Base-by-base conservation (phyloP, 345 rosid species). In the Lenwebbia sp. region DNA sequence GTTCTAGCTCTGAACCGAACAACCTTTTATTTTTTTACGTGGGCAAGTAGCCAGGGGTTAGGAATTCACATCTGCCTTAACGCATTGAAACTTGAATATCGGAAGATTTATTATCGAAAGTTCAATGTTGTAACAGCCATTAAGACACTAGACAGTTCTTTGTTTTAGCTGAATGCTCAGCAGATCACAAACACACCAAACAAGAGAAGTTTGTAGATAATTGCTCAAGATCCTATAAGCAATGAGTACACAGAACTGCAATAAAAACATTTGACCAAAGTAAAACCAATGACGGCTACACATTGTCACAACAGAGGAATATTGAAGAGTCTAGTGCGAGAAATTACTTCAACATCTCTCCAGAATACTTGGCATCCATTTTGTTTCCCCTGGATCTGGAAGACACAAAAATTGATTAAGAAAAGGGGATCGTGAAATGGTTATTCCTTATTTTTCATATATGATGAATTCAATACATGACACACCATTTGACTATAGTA, bases 301-400 rank as follows among this genome's bases (percentile, higher is more conserved):
- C 40, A 40, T 40, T 40, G 40, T 40, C 75, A 57, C 44, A 37
- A 54, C 14, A 26, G 10, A 74, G 49, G n/a, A 53, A 30, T 21
- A 9, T 5, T 10, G 13, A 84, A 26, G 82, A n/a, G 74, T 19
- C 28, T 44, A 44, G 74, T 10, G 4, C 23, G 47, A 75, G 74
- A 82, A 51, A 55, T 83, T 62, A 83, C 88, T 86, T 86, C 82
- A 86, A 49, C 53, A 70, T 83, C 70, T 83, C 85, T 41, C 52
- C 85, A 0, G 88, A 44, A 52, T 83, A 82, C 82, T 65, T 86
- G 49, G 88, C 47, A 21, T 86, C 88, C 88, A 86, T 86, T 28
- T n/a, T 82, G 54, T 40, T 52, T 57, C 47, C 6, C 47, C 47
- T 41, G 47, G 47, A 41, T 41, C 47, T 41, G 47, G 5, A 41